phyloP scores from a whole-genome alignment of 805 yeast species.

The Kazachstania kunashirensis region DNA sequence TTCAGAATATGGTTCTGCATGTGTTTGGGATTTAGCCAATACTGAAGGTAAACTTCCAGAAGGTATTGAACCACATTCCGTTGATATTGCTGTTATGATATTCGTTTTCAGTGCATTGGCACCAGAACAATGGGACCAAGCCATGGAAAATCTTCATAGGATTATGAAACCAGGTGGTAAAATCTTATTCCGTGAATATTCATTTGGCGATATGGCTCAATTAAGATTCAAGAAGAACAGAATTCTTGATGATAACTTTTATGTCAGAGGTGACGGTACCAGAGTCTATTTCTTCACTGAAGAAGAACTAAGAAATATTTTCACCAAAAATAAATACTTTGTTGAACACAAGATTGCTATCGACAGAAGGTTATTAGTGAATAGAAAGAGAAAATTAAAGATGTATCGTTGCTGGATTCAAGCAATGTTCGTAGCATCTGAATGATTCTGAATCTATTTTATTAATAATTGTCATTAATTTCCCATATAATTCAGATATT shows the following conservation, averaged over 20 bases:
- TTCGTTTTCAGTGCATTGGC: constrained; percentile 88
- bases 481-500: no score
- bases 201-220: constrained; percentile 92
- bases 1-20: constrained; percentile 58
- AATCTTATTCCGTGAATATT: constrained; percentile 85
- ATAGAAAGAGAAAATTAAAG: constrained; percentile 82
- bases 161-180: constrained; percentile 88
- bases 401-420: constrained; percentile 98
- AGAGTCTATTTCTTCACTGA: constrained; percentile 95
- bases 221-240: constrained; percentile 85
- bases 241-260: constrained; percentile 81
- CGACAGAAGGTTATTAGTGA: constrained; percentile 83
- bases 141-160: constrained; percentile 58
- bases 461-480: background rate
- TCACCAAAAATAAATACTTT: constrained; percentile 45
- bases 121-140: constrained; percentile 84
- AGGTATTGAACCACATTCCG: constrained; percentile 68
- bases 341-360: constrained; percentile 71
- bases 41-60: constrained; percentile 69
- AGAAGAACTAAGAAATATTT: constrained; percentile 73
- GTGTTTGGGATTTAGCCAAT: constrained; percentile 94
- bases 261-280: constrained; percentile 96
- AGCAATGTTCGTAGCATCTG: constrained; percentile 60
- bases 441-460: constrained; percentile 2
- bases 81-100: constrained; percentile 88